Evolutionary conservation across 495 filamentous ascomycete species (phyloP).

Genomic region (Polyplosphaeria fusca): DNA sequence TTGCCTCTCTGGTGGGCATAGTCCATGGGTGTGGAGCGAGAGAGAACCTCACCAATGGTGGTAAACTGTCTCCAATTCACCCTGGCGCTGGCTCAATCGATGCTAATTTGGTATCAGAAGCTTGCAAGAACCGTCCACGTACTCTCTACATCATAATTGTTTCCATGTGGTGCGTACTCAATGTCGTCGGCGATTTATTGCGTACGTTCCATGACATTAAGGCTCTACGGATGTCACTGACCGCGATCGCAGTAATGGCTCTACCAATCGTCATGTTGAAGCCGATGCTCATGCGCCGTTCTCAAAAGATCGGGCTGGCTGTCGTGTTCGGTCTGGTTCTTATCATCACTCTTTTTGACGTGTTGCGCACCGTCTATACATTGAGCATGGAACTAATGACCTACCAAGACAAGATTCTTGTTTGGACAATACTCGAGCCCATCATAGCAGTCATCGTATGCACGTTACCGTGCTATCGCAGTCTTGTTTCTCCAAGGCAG

Average conservation of each 20-base stretch:
- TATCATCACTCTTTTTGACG: neutral
- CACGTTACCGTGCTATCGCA: constrained; percentile 5
- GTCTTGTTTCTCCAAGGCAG: too few relatives aligned
- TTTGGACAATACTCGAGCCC: constrained; percentile 5
- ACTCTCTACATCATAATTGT: too few relatives aligned
- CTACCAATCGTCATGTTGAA: constrained; percentile 2
- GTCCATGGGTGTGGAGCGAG: neutral
- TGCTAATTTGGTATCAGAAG: too few relatives aligned
- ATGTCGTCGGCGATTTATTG: constrained; percentile 3
- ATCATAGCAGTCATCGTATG: constrained; percentile 12
- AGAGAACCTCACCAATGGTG: neutral
- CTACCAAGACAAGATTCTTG: neutral
- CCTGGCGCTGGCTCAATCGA: too few relatives aligned
- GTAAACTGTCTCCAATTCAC: too few relatives aligned
- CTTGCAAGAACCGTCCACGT: too few relatives aligned
- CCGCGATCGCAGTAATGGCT: neutral
- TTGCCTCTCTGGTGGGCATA: neutral
- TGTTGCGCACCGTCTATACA: constrained; percentile 1
- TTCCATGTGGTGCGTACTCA: neutral
- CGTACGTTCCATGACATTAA: too few relatives aligned
- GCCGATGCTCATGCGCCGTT: neutral
- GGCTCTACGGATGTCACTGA: too few relatives aligned
- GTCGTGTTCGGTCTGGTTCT: neutral
- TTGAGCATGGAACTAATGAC: neutral
- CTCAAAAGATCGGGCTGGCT: constrained; percentile 9